A percentile compares a stretch with the other conserved stretches of the same genome.
Conservation (phyloP, 805 yeast species). For the Pichia deserticola region DNA sequence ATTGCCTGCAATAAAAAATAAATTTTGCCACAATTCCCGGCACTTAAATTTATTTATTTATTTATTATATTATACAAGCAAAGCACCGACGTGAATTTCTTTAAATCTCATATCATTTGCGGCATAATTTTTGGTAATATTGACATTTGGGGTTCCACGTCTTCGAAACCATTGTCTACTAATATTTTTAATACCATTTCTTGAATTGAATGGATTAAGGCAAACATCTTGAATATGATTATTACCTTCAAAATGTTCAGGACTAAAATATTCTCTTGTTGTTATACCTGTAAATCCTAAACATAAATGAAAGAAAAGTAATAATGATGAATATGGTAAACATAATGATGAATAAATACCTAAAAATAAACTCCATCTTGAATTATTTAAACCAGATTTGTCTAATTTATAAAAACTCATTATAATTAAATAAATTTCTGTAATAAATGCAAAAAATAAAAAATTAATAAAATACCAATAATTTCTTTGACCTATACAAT, state of each 20-base stretch:
- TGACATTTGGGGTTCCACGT: slow-evolving; percentile 31
- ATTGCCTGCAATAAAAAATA: too few relatives aligned
- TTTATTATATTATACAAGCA: background rate
- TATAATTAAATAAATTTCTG: slow-evolving; percentile 23
- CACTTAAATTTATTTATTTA: too few relatives aligned
- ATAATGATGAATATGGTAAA: slow-evolving; percentile 47
- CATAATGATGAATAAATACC: slow-evolving; percentile 40
- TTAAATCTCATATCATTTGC: background rate
- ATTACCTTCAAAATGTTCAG: slow-evolving; percentile 26
- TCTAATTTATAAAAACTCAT: slow-evolving; percentile 25
- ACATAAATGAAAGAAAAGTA: slow-evolving; percentile 47
- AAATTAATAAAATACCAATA: slow-evolving; percentile 55
- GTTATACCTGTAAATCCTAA: slow-evolving; percentile 54
- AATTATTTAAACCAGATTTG: slow-evolving; percentile 16
- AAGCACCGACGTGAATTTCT: background rate
- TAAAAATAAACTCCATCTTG: slow-evolving; percentile 44
- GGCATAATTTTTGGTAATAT: background rate
- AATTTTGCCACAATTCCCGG: background rate
- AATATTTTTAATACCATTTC: slow-evolving; percentile 27
- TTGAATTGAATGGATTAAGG: slow-evolving; percentile 32
- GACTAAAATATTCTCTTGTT: slow-evolving; percentile 63
- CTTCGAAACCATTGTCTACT: slow-evolving; percentile 30
- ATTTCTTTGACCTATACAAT: slow-evolving; percentile 70
- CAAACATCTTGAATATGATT: slow-evolving; percentile 25
- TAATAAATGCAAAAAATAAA: slow-evolving; percentile 31